phyloP scores from a whole-genome alignment of 2,329 filamentous ascomycete species.

The Diaporthe destruens region DNA sequence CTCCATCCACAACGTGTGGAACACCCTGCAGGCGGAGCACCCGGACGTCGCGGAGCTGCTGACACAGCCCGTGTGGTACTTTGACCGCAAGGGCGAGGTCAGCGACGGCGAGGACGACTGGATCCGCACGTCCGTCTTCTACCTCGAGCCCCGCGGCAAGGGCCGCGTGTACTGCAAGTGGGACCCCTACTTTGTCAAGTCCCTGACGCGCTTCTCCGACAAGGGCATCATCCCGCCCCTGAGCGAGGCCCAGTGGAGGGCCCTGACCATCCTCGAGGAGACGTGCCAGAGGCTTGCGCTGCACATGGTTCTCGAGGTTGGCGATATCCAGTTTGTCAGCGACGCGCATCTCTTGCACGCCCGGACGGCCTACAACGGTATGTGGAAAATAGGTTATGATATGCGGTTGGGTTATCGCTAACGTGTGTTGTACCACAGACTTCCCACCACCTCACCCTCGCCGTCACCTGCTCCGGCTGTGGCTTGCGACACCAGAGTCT shows the following conservation, averaged over 20 bases:
- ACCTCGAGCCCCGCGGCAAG: constrained; percentile 77
- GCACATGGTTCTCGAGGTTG: constrained; percentile 88
- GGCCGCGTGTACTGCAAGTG: constrained; percentile 84
- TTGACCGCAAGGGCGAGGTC: constrained; percentile 89
- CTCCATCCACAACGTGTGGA: constrained; percentile 84
- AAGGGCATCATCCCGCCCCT: constrained; percentile 73
- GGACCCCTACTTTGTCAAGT: constrained; percentile 90
- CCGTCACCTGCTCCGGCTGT: constrained; percentile 84
- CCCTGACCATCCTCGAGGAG: constrained; percentile 78
- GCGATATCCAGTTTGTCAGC: constrained; percentile 88
- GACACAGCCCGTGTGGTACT: constrained; percentile 87
- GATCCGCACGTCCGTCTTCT: constrained; percentile 79
- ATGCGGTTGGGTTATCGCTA: not conserved
- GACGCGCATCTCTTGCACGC: constrained; percentile 87
- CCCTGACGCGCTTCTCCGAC: constrained; percentile 80
- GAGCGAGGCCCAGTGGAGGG: constrained; percentile 75
- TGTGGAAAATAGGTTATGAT: constrained; percentile 49
- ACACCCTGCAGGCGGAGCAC: constrained; percentile 78
- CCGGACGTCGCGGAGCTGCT: constrained; percentile 83
- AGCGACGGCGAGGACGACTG: constrained; percentile 81
- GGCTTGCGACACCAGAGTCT: constrained; percentile 83
- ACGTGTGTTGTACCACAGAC: constrained; percentile 49
- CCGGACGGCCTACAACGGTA: constrained; percentile 81
- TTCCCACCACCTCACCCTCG: constrained; percentile 75
- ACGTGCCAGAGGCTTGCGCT: constrained; percentile 80